Conservation (phyloP, 371 early-diverging fungal genomes). For the Circinella umbellata region DNA sequence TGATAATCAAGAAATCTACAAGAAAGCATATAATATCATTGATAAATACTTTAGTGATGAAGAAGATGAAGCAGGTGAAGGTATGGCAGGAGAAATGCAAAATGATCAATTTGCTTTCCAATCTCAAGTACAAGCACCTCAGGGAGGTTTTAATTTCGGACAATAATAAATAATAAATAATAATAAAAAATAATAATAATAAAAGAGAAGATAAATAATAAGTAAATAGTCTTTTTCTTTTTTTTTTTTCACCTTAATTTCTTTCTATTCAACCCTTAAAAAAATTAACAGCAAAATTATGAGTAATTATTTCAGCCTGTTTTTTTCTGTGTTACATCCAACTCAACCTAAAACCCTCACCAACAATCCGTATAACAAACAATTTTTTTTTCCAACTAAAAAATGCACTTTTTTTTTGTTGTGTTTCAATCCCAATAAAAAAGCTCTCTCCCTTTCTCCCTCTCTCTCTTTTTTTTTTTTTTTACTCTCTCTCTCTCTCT, state of each 20-base stretch:
- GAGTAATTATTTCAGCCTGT: no score
- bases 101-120: constrained; percentile 70
- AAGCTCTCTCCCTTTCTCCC: no score
- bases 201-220: not conserved
- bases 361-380: not conserved
- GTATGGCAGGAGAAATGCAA: constrained; percentile 64
- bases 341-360: no score
- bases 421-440: constrained; percentile 1
- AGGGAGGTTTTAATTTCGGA: constrained; percentile 76
- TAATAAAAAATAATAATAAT: constrained; percentile 1
- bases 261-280: no score
- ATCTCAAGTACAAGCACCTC: constrained; percentile 57
- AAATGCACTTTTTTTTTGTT: constrained; percentile 4
- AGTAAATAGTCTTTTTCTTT: not conserved
- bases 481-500: no score
- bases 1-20: constrained; percentile 93
- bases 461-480: no score
- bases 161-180: constrained; percentile 9
- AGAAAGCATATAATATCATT: constrained; percentile 92
- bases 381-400: not conserved
- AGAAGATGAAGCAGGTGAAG: constrained; percentile 74
- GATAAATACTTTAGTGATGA: constrained; percentile 92
- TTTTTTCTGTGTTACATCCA: no score
- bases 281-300: no score
- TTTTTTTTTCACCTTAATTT: no score